Evolutionary conservation across 2,329 filamentous ascomycete genomes (phyloP).

Genomic region (Incumbomyces delicatus): DNA sequence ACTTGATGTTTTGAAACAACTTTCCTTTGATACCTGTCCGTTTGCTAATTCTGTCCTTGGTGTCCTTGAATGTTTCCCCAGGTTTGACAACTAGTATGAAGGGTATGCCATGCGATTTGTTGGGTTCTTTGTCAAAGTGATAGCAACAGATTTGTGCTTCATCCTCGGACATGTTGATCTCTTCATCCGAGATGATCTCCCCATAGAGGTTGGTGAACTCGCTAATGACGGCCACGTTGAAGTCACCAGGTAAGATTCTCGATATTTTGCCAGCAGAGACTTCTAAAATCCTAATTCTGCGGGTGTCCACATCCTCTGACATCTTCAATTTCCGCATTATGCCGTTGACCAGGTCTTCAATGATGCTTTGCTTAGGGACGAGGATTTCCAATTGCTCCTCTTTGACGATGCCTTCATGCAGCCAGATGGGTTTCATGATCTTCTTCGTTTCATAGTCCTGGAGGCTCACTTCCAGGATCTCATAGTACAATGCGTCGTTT

Average conservation of each 20-base stretch:
- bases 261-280: conserved; percentile 73
- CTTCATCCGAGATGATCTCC: conserved; percentile 67
- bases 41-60: conserved; percentile 87
- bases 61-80: conserved; percentile 78
- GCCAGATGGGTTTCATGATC: conserved; percentile 68
- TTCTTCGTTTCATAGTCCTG: conserved; percentile 92
- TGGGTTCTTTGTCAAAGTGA: conserved; percentile 86
- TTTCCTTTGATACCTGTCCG: conserved; percentile 94
- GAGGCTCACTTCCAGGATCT: conserved; percentile 87
- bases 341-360: conserved; percentile 66
- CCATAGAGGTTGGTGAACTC: conserved; percentile 78
- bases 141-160: conserved; percentile 68
- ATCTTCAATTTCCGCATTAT: conserved; percentile 74
- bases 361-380: conserved; percentile 73
- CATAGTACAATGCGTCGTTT: conserved; percentile 75
- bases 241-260: conserved; percentile 61
- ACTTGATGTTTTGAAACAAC: conserved; percentile 97
- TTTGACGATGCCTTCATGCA: conserved; percentile 84
- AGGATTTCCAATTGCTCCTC: conserved; percentile 79
- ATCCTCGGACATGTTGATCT: conserved; percentile 50
- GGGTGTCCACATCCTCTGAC: conserved; percentile 52
- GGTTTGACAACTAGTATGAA: conserved; percentile 83
- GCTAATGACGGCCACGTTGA: conserved; percentile 69
- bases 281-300: conserved; percentile 72
- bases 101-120: conserved; percentile 73